These are phyloP conservation scores for Venturia oleaginea DNA, from an alignment of 2,329 filamentous ascomycete genomes.

Conservation along the genomic window DNA sequence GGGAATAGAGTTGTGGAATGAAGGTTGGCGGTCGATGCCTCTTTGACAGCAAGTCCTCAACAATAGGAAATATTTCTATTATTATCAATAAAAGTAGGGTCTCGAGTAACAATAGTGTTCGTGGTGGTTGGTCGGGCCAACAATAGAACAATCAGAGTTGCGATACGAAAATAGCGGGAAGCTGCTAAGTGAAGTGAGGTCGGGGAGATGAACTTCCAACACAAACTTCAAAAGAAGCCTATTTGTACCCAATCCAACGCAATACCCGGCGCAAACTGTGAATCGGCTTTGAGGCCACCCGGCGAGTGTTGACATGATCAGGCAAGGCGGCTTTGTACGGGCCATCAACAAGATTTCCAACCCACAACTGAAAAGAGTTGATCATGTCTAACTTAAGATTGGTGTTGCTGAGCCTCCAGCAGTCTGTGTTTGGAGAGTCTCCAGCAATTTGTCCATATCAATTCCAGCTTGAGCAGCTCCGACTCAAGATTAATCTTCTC, in stretches of 20 bases:
- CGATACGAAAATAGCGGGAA: not conserved
- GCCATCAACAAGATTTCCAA: not conserved
- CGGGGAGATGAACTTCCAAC: not conserved
- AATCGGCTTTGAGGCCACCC: not conserved
- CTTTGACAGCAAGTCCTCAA: not conserved
- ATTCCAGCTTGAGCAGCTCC: no score
- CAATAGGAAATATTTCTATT: not conserved
- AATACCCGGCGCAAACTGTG: not conserved
- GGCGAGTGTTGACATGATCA: not conserved
- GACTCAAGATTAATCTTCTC: no score
- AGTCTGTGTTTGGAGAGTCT: not conserved
- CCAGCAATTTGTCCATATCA: no score
- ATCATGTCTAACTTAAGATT: not conserved
- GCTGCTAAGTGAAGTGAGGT: conserved; percentile 2
- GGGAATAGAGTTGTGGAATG: not conserved
- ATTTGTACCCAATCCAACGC: not conserved
- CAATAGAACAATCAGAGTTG: not conserved
- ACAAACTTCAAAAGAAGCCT: not conserved
- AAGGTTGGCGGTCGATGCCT: not conserved
- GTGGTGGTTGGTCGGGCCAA: not conserved
- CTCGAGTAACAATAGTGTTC: not conserved
- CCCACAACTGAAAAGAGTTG: not conserved
- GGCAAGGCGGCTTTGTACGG: not conserved
- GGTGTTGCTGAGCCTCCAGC: not conserved
- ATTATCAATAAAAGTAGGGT: not conserved